These are phyloP conservation scores for Amphibolis antarctica DNA, from an alignment of 106 monocot genomes.

Conservation along the genomic window DNA sequence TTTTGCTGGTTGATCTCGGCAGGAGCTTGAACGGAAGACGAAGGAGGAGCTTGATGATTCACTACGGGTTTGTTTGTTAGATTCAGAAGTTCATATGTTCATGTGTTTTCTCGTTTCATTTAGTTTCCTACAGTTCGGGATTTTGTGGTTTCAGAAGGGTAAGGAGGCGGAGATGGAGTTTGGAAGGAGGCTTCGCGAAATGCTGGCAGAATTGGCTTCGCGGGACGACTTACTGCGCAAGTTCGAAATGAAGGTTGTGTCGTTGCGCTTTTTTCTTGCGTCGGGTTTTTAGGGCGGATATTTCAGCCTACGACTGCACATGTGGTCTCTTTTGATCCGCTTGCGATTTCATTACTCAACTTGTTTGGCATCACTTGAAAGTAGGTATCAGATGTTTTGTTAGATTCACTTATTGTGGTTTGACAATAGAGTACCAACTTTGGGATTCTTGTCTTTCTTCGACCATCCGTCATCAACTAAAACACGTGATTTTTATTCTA, in stretches of 20 bases:
- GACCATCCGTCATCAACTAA: too few species aligned
- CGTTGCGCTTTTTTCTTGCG: background rate
- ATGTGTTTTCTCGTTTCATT: background rate
- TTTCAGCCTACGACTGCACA: background rate
- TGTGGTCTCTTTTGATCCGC: background rate
- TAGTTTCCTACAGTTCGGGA: background rate
- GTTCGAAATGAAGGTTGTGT: conserved; percentile 36
- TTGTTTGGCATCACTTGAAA: too few species aligned
- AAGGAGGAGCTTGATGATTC: conserved; percentile 32
- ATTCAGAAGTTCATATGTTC: background rate
- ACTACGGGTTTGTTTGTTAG: conserved; percentile 13
- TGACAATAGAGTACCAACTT: too few species aligned
- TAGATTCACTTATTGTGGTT: too few species aligned
- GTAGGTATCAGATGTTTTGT: too few species aligned
- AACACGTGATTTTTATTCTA: too few species aligned
- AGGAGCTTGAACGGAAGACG: conserved; percentile 44
- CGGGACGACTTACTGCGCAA: conserved; percentile 26
- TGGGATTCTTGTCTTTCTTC: too few species aligned
- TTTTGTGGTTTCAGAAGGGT: conserved; percentile 27
- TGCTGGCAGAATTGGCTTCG: conserved; percentile 21
- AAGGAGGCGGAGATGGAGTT: conserved; percentile 32
- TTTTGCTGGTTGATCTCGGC: background rate
- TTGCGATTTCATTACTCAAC: too few species aligned
- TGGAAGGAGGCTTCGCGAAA: conserved; percentile 21
- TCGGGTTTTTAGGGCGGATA: too few species aligned